Evolutionary conservation across 2,329 filamentous ascomycete genomes (phyloP).

Genomic region (Onygenales sp.): DNA sequence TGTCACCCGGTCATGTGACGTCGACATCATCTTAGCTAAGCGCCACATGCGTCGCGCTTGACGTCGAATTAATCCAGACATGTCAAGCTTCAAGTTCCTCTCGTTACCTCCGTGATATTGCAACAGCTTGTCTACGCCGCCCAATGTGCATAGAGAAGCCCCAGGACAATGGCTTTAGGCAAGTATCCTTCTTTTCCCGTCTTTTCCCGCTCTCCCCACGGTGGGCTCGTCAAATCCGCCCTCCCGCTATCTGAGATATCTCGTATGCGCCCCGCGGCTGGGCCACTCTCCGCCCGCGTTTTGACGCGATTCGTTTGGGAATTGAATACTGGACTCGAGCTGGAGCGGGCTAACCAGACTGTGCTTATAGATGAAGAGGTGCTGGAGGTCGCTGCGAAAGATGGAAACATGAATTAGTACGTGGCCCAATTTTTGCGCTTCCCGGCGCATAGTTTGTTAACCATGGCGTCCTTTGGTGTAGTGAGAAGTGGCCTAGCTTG

Average conservation of each 20-base stretch:
- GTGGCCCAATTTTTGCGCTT: slow-evolving; percentile 13
- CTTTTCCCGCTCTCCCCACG: background rate
- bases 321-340: background rate
- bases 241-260: background rate
- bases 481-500: slow-evolving; percentile 60
- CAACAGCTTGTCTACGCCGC: background rate
- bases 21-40: no score
- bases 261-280: background rate
- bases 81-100: background rate
- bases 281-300: no score
- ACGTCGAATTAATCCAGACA: no score
- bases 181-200: background rate
- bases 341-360: background rate
- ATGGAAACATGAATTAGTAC: slow-evolving; percentile 52
- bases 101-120: background rate
- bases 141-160: background rate
- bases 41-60: no score
- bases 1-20: no score
- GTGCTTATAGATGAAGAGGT: slow-evolving; percentile 39
- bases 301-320: no score
- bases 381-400: slow-evolving; percentile 47
- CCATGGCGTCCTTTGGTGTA: slow-evolving; percentile 31
- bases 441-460: background rate
- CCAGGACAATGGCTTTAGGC: slow-evolving; percentile 2
- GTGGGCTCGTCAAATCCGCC: background rate